Conservation (phyloP, 164 flowering plant genomes). For the Chimonanthus salicifolius region DNA sequence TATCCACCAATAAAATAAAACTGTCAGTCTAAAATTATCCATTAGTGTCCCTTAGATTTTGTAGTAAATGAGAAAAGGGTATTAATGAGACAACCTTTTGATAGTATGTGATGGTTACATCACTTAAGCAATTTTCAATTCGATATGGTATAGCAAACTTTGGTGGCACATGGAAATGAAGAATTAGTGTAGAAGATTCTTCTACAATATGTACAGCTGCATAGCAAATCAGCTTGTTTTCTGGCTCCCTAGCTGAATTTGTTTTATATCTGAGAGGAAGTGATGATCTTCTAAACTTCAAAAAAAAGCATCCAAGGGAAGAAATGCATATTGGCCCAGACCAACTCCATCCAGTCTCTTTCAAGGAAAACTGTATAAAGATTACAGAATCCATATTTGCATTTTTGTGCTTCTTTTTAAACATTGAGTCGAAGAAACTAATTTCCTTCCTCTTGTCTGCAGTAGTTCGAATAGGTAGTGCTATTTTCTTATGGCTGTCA, state of each 20-base stretch:
- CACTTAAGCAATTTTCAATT: conserved; percentile 67
- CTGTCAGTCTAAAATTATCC: background rate
- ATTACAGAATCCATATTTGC: conserved; percentile 39
- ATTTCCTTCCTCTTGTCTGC: conserved; percentile 39
- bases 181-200: conserved; percentile 69
- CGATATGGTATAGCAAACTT: conserved; percentile 58
- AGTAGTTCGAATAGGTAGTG: conserved; percentile 37
- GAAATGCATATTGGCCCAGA: conserved; percentile 92
- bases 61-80: background rate
- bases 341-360: conserved; percentile 50
- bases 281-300: conserved; percentile 54
- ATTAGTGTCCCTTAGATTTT: conserved; percentile 5
- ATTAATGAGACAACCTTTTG: conserved; percentile 63
- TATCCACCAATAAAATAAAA: conserved; percentile 2
- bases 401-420: conserved; percentile 65
- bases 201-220: conserved; percentile 69
- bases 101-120: conserved; percentile 56
- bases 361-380: conserved; percentile 54
- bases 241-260: conserved; percentile 16
- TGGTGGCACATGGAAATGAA: conserved; percentile 63
- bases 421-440: conserved; percentile 50
- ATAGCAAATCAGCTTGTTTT: conserved; percentile 27
- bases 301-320: conserved; percentile 78
- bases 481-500: conserved; percentile 48
- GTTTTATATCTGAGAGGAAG: conserved; percentile 26